Base-by-base conservation (phyloP, 129 eudicot genomes). In the Pulicaria dysenterica region DNA sequence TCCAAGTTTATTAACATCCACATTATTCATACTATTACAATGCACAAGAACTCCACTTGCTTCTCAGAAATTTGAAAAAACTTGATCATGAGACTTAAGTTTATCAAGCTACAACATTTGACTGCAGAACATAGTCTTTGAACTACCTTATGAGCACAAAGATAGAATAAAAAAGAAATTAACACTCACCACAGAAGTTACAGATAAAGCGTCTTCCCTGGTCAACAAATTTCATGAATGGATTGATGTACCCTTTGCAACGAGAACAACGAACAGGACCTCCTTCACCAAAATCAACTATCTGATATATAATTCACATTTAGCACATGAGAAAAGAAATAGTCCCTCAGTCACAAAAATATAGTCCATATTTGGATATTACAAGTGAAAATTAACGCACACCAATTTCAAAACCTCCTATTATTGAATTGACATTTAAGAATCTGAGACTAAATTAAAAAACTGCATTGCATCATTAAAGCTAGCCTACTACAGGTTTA, bases 261-360 rank as follows among this genome's bases (percentile, higher is more conserved):
- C 95, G 99, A 71, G 93, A 86, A 73, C 99, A 94, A 16, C 99
- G 93, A 73, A 94, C 91, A 24, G 99, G 99, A 12, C 99, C 99
- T 84, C 89, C 79, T 79, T 88, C 99, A 12, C 97, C 93, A 84
- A 90, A 94, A 82, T 94, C 99, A 73, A 94, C 97, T 38, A 90
- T 83, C 99, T 94, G 83, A 10, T 66, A 50, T 54, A 62, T 36
- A 47, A 19, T 58, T 9, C 58, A 73, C 6, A 7, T 73, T 72
- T 42, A 66, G 56, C 57, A 46, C 31, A 24, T 24, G 31, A 24
- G 3, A 36, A 45, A 72, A 45, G 34, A 10, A 43, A 45, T 43
- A 37, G n/a, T 45, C 76, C 58, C 58, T 45, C 17, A 7, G 43
- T 67, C 58, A 37, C 46, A 57, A 71, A 56, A 44, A n/a, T 69